phyloP scores from a whole-genome alignment of 2,329 filamentous ascomycete species.

The Calcarisporium arbuscula region DNA sequence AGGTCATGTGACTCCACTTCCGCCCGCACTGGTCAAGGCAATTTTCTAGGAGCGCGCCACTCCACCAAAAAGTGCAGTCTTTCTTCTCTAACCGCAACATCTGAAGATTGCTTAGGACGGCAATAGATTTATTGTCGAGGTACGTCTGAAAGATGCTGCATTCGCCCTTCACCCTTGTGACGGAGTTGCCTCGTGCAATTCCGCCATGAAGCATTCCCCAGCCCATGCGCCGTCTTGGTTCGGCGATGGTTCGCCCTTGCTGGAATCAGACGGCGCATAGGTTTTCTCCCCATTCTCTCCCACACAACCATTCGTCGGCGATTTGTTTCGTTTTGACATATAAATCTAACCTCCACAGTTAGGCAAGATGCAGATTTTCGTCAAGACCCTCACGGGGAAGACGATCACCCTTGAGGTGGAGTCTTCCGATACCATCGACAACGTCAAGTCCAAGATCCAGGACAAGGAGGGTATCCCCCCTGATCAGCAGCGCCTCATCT shows the following conservation, averaged over 20 bases:
- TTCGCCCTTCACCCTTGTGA: constrained; percentile 17
- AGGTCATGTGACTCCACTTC: constrained; percentile 17
- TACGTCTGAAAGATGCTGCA: constrained; percentile 51
- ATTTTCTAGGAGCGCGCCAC: constrained; percentile 24
- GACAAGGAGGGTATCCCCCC: constrained; percentile 99
- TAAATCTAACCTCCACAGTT: constrained; percentile 36
- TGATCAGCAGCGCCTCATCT: constrained; percentile 99
- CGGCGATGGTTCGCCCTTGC: no score
- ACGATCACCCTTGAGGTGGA: constrained; percentile 99
- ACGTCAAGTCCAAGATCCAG: constrained; percentile 98
- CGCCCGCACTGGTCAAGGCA: constrained; percentile 11
- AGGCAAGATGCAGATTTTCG: constrained; percentile 74
- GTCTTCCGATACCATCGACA: constrained; percentile 99
- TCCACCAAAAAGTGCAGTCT: constrained; percentile 17
- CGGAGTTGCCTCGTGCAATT: constrained; percentile 22
- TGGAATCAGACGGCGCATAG: no score
- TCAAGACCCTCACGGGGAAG: constrained; percentile 94
- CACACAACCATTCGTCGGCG: no score
- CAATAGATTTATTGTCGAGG: constrained; percentile 56
- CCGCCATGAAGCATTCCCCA: constrained; percentile 21
- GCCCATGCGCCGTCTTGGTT: neutral
- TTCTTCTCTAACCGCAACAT: constrained; percentile 37
- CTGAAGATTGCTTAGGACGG: constrained; percentile 58
- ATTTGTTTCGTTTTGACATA: no score
- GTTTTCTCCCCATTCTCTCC: no score